A percentile compares a stretch with the other conserved stretches of the same genome.
Conservation (phyloP, 805 yeast species). For the Jamesozyma spencerorum region DNA sequence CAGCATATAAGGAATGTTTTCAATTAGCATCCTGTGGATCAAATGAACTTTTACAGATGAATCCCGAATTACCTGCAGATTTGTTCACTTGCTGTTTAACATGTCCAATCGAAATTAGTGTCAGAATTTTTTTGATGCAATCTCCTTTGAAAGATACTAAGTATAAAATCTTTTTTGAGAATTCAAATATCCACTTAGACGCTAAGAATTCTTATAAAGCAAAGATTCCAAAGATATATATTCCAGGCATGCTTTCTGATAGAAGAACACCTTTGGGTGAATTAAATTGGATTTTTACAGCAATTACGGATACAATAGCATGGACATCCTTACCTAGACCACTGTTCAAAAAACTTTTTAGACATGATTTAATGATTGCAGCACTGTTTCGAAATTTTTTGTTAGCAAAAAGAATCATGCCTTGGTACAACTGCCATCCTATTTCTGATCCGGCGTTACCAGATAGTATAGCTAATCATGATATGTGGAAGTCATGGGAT, state of each 20-base stretch:
- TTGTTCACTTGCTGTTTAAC: constrained; percentile 91
- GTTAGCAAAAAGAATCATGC: constrained; percentile 88
- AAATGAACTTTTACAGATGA: constrained; percentile 81
- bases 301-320: constrained; percentile 95
- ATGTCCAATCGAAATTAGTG: constrained; percentile 89
- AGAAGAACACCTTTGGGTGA: constrained; percentile 94
- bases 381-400: constrained; percentile 89
- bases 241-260: constrained; percentile 88
- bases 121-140: constrained; percentile 84
- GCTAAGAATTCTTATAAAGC: constrained; percentile 16
- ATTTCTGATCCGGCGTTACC: constrained; percentile 90
- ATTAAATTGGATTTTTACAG: constrained; percentile 94
- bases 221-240: constrained; percentile 40
- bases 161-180: constrained; percentile 34
- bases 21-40: constrained; percentile 89
- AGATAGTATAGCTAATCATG: constrained; percentile 65
- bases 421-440: constrained; percentile 87
- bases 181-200: constrained; percentile 11
- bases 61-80: constrained; percentile 93
- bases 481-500: constrained; percentile 99
- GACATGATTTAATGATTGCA: constrained; percentile 95
- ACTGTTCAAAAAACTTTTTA: constrained; percentile 75
- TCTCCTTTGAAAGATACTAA: constrained; percentile 48
- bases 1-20: constrained; percentile 69
- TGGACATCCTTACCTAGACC: constrained; percentile 90